Conservation (phyloP, 345 rosid species). For the Corymbia maculata region DNA sequence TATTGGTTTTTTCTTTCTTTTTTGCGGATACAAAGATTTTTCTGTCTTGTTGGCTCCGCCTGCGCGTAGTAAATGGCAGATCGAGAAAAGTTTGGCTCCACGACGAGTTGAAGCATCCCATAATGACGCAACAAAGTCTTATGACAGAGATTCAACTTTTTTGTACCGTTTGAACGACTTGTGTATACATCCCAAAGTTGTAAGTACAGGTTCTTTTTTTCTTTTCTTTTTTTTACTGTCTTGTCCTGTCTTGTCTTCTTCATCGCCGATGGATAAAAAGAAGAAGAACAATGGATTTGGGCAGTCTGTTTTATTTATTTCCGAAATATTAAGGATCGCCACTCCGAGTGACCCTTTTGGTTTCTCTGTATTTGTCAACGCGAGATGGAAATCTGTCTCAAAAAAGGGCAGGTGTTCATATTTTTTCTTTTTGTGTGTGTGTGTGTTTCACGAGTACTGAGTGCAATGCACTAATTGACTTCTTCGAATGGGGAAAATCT, state of each 20-base stretch:
- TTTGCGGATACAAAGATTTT: neutral
- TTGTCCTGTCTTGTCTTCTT: neutral
- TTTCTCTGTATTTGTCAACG: neutral
- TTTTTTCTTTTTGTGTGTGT: neutral
- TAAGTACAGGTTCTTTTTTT: neutral
- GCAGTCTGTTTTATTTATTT: neutral
- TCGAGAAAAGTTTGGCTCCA: conserved; percentile 1
- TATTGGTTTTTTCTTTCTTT: neutral
- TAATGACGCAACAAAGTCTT: neutral
- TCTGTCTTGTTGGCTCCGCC: conserved; percentile 6
- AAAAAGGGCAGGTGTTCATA: neutral
- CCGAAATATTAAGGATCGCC: neutral
- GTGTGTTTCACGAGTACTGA: neutral
- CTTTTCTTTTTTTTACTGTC: neutral
- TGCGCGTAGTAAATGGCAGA: conserved; percentile 29
- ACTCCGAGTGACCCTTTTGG: neutral
- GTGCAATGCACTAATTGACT: neutral
- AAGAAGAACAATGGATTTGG: neutral
- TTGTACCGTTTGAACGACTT: neutral
- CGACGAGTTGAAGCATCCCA: neutral
- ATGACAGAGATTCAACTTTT: neutral
- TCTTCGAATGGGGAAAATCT: neutral
- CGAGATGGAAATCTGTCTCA: neutral
- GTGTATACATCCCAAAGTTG: neutral
- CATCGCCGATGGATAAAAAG: neutral